Evolutionary conservation across 768 basidiomycete species (phyloP), one percentile per base, ranked within the genome.

Genomic region (Auricularia heimuer): DNA sequence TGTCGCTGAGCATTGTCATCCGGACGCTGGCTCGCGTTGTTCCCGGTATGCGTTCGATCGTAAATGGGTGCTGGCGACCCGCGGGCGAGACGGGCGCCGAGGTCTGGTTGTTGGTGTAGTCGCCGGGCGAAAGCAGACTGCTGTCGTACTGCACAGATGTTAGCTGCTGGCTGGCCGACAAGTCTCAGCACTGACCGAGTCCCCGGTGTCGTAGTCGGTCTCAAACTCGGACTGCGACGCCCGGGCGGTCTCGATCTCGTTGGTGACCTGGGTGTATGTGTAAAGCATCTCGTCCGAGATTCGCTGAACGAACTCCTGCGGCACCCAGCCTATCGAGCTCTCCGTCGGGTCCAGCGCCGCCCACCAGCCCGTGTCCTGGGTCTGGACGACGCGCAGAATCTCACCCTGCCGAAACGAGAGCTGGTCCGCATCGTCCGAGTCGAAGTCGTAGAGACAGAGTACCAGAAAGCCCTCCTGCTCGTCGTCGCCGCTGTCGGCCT

Each of bases 311-410:
- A 83, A 92, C 1, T 85, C 83, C 67, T 83, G 81, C 10, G 90
- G 90, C 65, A 92, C 85, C 90, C 90, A 92, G 58, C 90, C 88
- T 37, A 89, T 79, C 39, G 74, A 72, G 61, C 80, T 76, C 12
- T 81, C 81, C 44, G 78, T 78, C 11, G 75, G 74, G 29, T 83
- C 78, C 75, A 88, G 81, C 21, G 89, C 90, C 21, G 87, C 89
- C 88, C 89, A 92, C 90, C 89, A 92, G 10, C 90, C 90, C 1
- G 85, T 82, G 12, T 81, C 79, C 73, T 90, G 88, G 73, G 83
- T 79, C 73, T 84, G 85, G 56, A 92, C 78, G 62, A 92, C 77
- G 29, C 83, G 81, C 35, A 92, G 74, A 24, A 90, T 81, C 67
- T 91, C 89, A 67, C 84, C 83, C 75, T 82, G 82, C 47, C 74